phyloP scores from a whole-genome alignment of 2,329 filamentous ascomycete genomes.

The Stachybotrys elegans region DNA sequence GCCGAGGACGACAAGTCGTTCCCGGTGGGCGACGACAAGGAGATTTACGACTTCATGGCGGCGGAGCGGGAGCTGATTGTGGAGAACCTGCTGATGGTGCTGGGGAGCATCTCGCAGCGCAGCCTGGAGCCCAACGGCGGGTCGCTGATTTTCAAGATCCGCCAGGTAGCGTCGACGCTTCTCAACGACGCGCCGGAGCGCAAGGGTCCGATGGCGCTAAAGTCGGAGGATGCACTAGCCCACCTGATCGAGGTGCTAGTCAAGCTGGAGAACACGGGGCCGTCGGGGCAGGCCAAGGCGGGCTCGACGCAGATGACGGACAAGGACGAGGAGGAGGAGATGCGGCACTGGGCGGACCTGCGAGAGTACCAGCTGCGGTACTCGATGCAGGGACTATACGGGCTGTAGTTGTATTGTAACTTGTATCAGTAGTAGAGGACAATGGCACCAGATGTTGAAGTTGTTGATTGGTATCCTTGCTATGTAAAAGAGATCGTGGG shows the following conservation, averaged over 20 bases:
- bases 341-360: slow-evolving; percentile 73
- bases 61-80: slow-evolving; percentile 78
- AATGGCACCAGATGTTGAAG: too few species aligned
- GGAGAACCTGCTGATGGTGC: slow-evolving; percentile 68
- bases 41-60: slow-evolving; percentile 60
- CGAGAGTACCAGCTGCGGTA: slow-evolving; percentile 74
- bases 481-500: too few species aligned
- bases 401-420: too few species aligned
- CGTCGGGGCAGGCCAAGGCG: slow-evolving; percentile 22
- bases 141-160: slow-evolving; percentile 76
- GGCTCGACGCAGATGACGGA: slow-evolving; percentile 35
- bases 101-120: slow-evolving; percentile 74
- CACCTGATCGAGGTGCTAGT: slow-evolving; percentile 71
- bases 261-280: slow-evolving; percentile 63
- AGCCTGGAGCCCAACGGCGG: slow-evolving; percentile 72
- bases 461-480: too few species aligned
- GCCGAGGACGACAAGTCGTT: slow-evolving; percentile 28
- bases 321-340: slow-evolving; percentile 69
- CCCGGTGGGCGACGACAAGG: slow-evolving; percentile 35
- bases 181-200: slow-evolving; percentile 53
- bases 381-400: slow-evolving; percentile 61
- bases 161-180: slow-evolving; percentile 75
- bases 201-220: slow-evolving; percentile 44
- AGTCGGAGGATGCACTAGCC: slow-evolving; percentile 65
- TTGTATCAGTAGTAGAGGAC: too few species aligned